A percentile compares a stretch with the other conserved stretches of the same genome.
These are phyloP conservation scores for Fusarium burgessii DNA, from an alignment of 2,329 filamentous ascomycete species.

Conservation along the genomic window DNA sequence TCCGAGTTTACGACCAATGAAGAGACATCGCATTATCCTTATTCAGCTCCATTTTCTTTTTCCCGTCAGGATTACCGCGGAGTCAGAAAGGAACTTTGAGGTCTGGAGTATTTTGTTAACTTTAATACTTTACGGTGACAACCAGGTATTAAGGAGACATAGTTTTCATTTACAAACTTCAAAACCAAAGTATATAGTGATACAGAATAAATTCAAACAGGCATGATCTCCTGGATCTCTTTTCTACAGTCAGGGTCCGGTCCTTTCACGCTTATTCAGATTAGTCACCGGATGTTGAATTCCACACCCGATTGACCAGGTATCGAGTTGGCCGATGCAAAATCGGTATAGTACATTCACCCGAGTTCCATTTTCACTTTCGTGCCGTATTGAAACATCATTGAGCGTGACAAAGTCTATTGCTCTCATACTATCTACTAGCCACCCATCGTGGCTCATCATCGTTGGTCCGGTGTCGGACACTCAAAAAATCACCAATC, in stretches of 20 bases:
- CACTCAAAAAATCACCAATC: slow-evolving; percentile 44
- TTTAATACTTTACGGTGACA: background rate
- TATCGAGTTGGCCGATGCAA: slow-evolving; percentile 6
- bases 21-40: slow-evolving; percentile 23
- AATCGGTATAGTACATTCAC: background rate
- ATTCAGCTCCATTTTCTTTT: slow-evolving; percentile 21
- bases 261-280: slow-evolving; percentile 7
- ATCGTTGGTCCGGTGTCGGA: slow-evolving; percentile 37
- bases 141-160: background rate
- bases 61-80: slow-evolving; percentile 5
- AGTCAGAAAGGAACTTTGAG: background rate
- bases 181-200: background rate
- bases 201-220: too few relatives aligned
- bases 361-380: slow-evolving; percentile 1
- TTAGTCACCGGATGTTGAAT: slow-evolving; percentile 34
- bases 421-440: slow-evolving; percentile 45
- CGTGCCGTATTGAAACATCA: background rate
- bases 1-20: slow-evolving; percentile 40
- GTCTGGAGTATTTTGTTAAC: background rate
- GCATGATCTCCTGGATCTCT: too few relatives aligned
- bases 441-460: slow-evolving; percentile 38
- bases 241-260: slow-evolving; percentile 8
- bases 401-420: slow-evolving; percentile 38
- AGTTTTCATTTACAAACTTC: background rate
- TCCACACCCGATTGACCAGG: slow-evolving; percentile 6